A percentile compares a stretch with the other conserved stretches of the same genome.
Conservation (phyloP, 371 early-diverging fungal genomes). For the Syncephalastrum racemosum region DNA sequence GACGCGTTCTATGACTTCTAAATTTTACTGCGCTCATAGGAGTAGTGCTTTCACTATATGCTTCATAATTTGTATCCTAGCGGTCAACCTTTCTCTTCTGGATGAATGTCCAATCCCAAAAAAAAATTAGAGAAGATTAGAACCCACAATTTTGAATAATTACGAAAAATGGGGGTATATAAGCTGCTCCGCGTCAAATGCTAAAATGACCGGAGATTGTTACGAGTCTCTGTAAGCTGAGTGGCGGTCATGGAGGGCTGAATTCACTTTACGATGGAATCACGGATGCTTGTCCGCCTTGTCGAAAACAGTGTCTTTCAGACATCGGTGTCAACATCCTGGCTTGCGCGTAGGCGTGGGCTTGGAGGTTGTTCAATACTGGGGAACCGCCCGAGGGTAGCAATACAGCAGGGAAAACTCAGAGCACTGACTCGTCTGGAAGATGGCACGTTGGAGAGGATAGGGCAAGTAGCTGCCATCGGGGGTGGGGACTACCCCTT, state of each 20-base stretch:
- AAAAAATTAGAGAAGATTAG: too few relatives aligned
- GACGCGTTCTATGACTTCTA: too few relatives aligned
- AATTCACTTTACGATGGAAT: slow-evolving; percentile 43
- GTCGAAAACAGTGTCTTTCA: slow-evolving; percentile 52
- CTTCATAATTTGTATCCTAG: too few relatives aligned
- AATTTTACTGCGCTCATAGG: too few relatives aligned
- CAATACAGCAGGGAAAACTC: slow-evolving; percentile 65
- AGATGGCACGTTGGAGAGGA: slow-evolving; percentile 58
- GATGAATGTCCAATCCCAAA: too few relatives aligned
- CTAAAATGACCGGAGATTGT: slow-evolving; percentile 32
- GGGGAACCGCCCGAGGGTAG: slow-evolving; percentile 60
- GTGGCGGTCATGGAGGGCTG: slow-evolving; percentile 50
- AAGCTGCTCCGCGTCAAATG: too few relatives aligned
- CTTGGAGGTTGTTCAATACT: slow-evolving; percentile 56
- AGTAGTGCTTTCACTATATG: too few relatives aligned
- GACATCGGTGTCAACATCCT: slow-evolving; percentile 58
- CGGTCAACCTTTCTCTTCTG: too few relatives aligned
- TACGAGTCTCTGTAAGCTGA: slow-evolving; percentile 47
- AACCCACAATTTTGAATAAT: too few relatives aligned
- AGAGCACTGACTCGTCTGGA: slow-evolving; percentile 56
- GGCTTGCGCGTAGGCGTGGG: slow-evolving; percentile 36
- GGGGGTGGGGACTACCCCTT: slow-evolving; percentile 45
- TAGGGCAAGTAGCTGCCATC: slow-evolving; percentile 37
- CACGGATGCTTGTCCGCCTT: slow-evolving; percentile 36
- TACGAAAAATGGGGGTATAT: too few relatives aligned